Percentiles rank a stretch among this genome's conserved stretches.
phyloP scores from a whole-genome alignment of 1,139 yeast species.

The Yamadazyma atlantica region DNA sequence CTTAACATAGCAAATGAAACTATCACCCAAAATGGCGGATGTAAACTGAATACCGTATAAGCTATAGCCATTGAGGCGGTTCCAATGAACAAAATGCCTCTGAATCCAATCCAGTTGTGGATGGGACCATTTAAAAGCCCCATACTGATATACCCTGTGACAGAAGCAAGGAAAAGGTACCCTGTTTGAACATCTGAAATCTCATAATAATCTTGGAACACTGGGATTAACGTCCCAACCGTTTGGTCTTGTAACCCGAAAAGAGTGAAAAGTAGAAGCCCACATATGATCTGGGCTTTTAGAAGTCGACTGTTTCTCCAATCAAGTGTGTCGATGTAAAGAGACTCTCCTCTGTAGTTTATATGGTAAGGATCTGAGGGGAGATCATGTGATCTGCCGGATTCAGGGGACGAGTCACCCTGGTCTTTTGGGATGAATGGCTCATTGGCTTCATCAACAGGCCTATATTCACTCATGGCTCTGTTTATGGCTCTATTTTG shows the following conservation, averaged over 20 bases:
- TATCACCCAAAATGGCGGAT: constrained; percentile 40
- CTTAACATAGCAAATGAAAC: constrained; percentile 36
- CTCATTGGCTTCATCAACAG: constrained; percentile 7
- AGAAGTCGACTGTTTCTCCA: constrained; percentile 16
- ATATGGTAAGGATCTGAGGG: too few species aligned
- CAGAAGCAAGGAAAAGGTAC: constrained; percentile 33
- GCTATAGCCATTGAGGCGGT: constrained; percentile 29
- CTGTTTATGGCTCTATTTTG: too few species aligned
- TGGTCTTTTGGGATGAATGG: constrained; percentile 10
- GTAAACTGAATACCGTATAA: constrained; percentile 25
- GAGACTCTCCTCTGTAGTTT: constrained; percentile 6
- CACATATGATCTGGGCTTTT: constrained; percentile 36
- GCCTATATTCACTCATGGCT: background rate
- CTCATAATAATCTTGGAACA: constrained; percentile 42
- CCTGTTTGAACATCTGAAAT: constrained; percentile 44
- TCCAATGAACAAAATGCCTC: constrained; percentile 40
- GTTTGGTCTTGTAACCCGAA: constrained; percentile 61
- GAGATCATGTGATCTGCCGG: too few species aligned
- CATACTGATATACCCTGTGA: constrained; percentile 40
- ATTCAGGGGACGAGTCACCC: background rate
- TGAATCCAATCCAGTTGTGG: constrained; percentile 34
- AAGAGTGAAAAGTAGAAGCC: constrained; percentile 38
- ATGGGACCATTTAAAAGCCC: constrained; percentile 34
- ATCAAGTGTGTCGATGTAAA: constrained; percentile 8
- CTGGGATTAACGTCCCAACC: constrained; percentile 55